Conservation (phyloP, 2,329 filamentous ascomycete species). For the Xylaria sp. region DNA sequence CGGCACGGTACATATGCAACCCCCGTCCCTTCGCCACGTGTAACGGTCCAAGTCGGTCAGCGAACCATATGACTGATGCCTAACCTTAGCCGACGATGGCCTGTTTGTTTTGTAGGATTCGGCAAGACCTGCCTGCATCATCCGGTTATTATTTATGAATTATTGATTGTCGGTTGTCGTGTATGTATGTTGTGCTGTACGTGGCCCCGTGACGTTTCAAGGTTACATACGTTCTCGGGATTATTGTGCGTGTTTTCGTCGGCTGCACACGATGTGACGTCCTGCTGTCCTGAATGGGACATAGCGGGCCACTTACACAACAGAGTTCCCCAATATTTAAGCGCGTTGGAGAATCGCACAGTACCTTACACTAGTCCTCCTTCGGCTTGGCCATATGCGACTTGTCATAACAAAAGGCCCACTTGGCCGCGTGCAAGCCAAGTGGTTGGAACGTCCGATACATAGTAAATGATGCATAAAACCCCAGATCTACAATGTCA, state of each 20-base stretch:
- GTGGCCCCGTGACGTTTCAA: neutral
- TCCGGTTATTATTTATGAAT: neutral
- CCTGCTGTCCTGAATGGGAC: too few relatives aligned
- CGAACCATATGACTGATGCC: constrained; percentile 28
- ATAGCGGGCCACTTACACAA: too few relatives aligned
- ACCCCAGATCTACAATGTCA: constrained; percentile 33
- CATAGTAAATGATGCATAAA: constrained; percentile 31
- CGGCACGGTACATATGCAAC: neutral
- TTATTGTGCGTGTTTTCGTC: neutral
- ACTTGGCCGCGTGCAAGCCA: constrained; percentile 26
- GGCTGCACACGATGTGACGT: neutral
- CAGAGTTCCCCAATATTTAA: constrained; percentile 6
- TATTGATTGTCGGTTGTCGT: neutral
- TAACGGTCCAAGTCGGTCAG: constrained; percentile 21
- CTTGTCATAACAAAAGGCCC: neutral
- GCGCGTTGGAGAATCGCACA: constrained; percentile 7
- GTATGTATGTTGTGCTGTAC: neutral
- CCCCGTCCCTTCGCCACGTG: constrained; percentile 20
- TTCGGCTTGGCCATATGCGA: constrained; percentile 16
- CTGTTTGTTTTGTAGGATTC: neutral
- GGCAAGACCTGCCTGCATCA: neutral
- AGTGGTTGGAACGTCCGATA: constrained; percentile 32
- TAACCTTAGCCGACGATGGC: constrained; percentile 6
- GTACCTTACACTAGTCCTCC: neutral
- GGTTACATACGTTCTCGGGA: too few relatives aligned